Percentiles rank a stretch among this genome's conserved stretches.
Conservation (phyloP, 495 filamentous ascomycete genomes). For the Aeminium ludgeri region DNA sequence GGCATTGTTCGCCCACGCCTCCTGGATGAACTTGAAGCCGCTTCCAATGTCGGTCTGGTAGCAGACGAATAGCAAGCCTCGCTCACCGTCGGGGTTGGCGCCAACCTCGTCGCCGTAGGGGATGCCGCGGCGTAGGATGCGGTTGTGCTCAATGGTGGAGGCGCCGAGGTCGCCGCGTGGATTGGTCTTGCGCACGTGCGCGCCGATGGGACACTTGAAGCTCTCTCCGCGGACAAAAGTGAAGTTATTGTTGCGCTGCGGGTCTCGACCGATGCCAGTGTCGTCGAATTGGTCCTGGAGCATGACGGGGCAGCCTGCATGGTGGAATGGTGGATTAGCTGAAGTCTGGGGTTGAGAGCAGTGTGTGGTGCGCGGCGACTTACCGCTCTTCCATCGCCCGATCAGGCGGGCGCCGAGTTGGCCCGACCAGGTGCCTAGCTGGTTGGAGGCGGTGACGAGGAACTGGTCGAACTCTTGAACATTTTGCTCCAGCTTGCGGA, state of each 20-base stretch:
- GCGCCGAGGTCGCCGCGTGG: constrained; percentile 23
- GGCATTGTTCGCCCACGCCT: constrained; percentile 18
- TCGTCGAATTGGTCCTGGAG: constrained; percentile 17
- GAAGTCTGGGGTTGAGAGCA: too few species aligned
- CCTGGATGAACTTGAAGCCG: constrained; percentile 28
- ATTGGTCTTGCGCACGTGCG: constrained; percentile 30
- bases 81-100: constrained; percentile 16
- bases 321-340: constrained; percentile 6
- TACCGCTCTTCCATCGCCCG: constrained; percentile 30
- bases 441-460: constrained; percentile 15
- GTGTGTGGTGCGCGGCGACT: background rate
- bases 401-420: constrained; percentile 28
- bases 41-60: constrained; percentile 28
- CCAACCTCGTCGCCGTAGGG: constrained; percentile 27
- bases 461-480: constrained; percentile 23
- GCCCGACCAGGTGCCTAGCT: constrained; percentile 16
- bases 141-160: constrained; percentile 7
- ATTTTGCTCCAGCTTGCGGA: constrained; percentile 27
- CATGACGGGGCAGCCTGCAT: too few species aligned
- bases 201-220: constrained; percentile 26
- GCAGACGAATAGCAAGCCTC: constrained; percentile 28
- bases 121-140: constrained; percentile 29
- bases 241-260: constrained; percentile 22
- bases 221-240: constrained; percentile 14
- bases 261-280: constrained; percentile 15